A percentile compares a stretch with the other conserved stretches of the same genome.
Evolutionary conservation across 2,329 filamentous ascomycete genomes (phyloP).

Genomic region (Rutstroemia sp.): DNA sequence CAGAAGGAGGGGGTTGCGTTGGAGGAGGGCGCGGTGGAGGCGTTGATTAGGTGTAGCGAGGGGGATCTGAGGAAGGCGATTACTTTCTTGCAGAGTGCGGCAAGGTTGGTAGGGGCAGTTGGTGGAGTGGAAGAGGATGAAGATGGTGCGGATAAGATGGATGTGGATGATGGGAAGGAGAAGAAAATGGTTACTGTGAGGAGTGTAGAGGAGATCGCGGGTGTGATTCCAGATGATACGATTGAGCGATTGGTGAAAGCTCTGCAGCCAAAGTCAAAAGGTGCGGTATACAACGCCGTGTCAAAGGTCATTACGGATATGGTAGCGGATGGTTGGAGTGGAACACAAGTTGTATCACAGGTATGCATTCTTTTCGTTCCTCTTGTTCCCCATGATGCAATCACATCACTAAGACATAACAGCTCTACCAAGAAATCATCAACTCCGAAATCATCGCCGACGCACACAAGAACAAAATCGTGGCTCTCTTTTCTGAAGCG

Average conservation of each 20-base stretch:
- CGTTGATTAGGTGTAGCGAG: slow-evolving; percentile 80
- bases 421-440: slow-evolving; percentile 77
- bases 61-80: slow-evolving; percentile 95
- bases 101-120: slow-evolving; percentile 68
- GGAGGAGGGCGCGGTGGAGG: slow-evolving; percentile 73
- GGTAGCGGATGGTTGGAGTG: slow-evolving; percentile 96
- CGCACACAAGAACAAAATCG: slow-evolving; percentile 82
- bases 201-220: slow-evolving; percentile 89
- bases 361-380: slow-evolving; percentile 36
- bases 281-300: slow-evolving; percentile 63
- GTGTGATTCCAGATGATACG: slow-evolving; percentile 74
- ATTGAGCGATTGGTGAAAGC: slow-evolving; percentile 65
- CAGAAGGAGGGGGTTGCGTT: slow-evolving; percentile 66
- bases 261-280: slow-evolving; percentile 63
- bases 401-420: neutral
- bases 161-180: slow-evolving; percentile 45
- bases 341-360: slow-evolving; percentile 77
- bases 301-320: slow-evolving; percentile 79
- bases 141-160: slow-evolving; percentile 37
- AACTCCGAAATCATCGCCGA: slow-evolving; percentile 80
- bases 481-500: slow-evolving; percentile 82
- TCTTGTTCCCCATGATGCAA: neutral
- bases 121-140: slow-evolving; percentile 36
- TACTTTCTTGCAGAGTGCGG: slow-evolving; percentile 92
- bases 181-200: slow-evolving; percentile 69